Percentiles rank a stretch among this genome's conserved stretches.
phyloP scores from a whole-genome alignment of 2,329 filamentous ascomycete genomes.

The Trichoderma citrinoviride region DNA sequence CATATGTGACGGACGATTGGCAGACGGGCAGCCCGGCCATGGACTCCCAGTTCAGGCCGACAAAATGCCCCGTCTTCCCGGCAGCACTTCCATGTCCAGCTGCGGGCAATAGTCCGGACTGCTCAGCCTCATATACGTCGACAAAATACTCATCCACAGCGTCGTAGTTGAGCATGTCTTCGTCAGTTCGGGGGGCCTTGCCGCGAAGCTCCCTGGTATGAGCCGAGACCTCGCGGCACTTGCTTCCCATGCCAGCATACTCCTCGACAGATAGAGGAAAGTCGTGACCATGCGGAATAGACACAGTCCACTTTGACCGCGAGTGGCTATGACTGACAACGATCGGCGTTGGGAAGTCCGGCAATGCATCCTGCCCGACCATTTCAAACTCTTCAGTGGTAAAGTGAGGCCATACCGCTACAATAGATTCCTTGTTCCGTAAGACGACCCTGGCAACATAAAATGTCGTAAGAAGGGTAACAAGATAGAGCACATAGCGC shows the following conservation, averaged over 20 bases:
- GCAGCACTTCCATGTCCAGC: slow-evolving; percentile 38
- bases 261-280: slow-evolving; percentile 67
- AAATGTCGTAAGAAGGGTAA: slow-evolving; percentile 48
- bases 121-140: slow-evolving; percentile 70
- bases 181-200: slow-evolving; percentile 41
- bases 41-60: slow-evolving; percentile 47
- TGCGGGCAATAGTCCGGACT: slow-evolving; percentile 57
- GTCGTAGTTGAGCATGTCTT: slow-evolving; percentile 53
- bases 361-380: slow-evolving; percentile 63
- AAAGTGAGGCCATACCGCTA: slow-evolving; percentile 45
- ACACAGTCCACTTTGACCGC: slow-evolving; percentile 74
- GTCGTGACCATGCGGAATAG: slow-evolving; percentile 62
- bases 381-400: slow-evolving; percentile 56
- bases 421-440: slow-evolving; percentile 31
- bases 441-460: slow-evolving; percentile 44
- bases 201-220: slow-evolving; percentile 50
- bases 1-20: slow-evolving; percentile 69
- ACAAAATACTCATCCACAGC: slow-evolving; percentile 66
- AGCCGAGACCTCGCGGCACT: slow-evolving; percentile 63
- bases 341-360: slow-evolving; percentile 69
- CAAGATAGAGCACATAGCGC: slow-evolving; percentile 54
- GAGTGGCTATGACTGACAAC: slow-evolving; percentile 65
- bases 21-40: slow-evolving; percentile 57
- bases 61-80: slow-evolving; percentile 44
- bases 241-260: slow-evolving; percentile 67